A percentile compares a stretch with the other conserved stretches of the same genome.
Conservation (phyloP, 306 rosid species). For the Inga leiocalycina region DNA sequence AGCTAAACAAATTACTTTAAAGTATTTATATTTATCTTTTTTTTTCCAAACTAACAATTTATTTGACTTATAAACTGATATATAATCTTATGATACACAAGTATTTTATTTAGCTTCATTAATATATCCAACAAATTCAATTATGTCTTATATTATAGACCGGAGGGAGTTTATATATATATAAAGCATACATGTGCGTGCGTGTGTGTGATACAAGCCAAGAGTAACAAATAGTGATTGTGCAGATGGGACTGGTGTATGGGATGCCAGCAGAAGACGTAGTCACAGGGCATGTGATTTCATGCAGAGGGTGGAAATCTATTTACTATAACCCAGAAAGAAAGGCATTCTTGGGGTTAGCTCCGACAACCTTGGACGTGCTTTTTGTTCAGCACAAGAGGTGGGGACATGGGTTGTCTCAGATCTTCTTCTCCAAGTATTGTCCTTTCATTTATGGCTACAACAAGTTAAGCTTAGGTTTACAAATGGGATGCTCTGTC, state of each 20-base stretch:
- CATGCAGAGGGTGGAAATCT: constrained; percentile 80
- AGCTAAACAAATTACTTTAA: no score
- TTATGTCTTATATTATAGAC: no score
- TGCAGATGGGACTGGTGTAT: constrained; percentile 71
- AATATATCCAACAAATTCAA: no score
- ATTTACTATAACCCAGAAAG: constrained; percentile 65
- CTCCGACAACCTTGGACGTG: constrained; percentile 60
- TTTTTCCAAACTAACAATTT: no score
- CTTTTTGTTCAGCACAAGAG: constrained; percentile 56
- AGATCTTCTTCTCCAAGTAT: constrained; percentile 64
- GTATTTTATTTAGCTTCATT: no score
- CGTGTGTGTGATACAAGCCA: no score
- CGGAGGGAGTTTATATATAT: no score
- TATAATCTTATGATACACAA: no score
- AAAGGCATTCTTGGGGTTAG: constrained; percentile 61
- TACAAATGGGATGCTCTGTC: constrained; percentile 65
- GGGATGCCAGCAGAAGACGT: constrained; percentile 72
- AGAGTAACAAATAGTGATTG: not conserved
- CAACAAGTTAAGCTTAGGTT: constrained; percentile 53
- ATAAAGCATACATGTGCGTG: not conserved
- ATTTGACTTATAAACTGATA: no score
- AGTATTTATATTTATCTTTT: no score
- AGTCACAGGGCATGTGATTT: constrained; percentile 57
- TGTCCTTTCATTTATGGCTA: constrained; percentile 77
- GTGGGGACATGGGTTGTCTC: constrained; percentile 73